phyloP scores from a whole-genome alignment of 2,329 filamentous ascomycete genomes.

The Talaromyces sp. region DNA sequence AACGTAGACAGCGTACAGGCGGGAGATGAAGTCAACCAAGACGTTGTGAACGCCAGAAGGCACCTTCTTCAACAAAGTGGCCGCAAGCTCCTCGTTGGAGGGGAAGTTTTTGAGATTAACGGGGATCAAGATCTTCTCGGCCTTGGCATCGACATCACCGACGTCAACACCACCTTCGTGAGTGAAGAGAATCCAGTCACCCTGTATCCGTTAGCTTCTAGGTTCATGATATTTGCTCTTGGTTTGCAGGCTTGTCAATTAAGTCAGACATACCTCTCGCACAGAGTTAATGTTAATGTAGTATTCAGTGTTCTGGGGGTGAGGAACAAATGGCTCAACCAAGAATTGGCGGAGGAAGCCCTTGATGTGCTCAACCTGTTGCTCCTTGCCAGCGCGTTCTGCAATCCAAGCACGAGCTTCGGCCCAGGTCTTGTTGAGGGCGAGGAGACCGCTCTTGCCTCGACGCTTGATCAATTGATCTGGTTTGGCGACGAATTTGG shows the following conservation, averaged over 20 bases:
- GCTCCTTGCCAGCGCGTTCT: constrained; percentile 83
- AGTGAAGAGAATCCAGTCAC: constrained; percentile 99
- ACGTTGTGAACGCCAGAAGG: constrained; percentile 96
- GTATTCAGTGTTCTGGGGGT: constrained; percentile 93
- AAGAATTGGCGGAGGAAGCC: constrained; percentile 92
- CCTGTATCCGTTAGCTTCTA: constrained; percentile 51
- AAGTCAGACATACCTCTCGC: constrained; percentile 74
- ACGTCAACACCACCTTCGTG: constrained; percentile 99
- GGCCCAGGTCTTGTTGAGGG: constrained; percentile 94
- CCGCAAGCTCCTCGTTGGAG: constrained; percentile 90
- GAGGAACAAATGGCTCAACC: constrained; percentile 96
- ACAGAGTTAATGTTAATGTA: constrained; percentile 99
- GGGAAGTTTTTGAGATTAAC: constrained; percentile 93
- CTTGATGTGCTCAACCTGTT: constrained; percentile 87
- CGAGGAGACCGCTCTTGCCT: constrained; percentile 96
- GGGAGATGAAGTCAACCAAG: constrained; percentile 97
- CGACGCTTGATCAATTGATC: constrained; percentile 99
- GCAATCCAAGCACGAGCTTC: constrained; percentile 94
- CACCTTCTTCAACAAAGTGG: constrained; percentile 82
- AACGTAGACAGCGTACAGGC: constrained; percentile 97
- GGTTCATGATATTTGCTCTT: background rate
- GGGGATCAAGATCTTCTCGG: constrained; percentile 96
- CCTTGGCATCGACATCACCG: constrained; percentile 97
- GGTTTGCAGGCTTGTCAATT: too few relatives aligned
- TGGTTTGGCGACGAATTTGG: constrained; percentile 98